A percentile compares a stretch with the other conserved stretches of the same genome.
phyloP scores from a whole-genome alignment of 768 basidiomycete species.

The Cystofilobasidium macerans region DNA sequence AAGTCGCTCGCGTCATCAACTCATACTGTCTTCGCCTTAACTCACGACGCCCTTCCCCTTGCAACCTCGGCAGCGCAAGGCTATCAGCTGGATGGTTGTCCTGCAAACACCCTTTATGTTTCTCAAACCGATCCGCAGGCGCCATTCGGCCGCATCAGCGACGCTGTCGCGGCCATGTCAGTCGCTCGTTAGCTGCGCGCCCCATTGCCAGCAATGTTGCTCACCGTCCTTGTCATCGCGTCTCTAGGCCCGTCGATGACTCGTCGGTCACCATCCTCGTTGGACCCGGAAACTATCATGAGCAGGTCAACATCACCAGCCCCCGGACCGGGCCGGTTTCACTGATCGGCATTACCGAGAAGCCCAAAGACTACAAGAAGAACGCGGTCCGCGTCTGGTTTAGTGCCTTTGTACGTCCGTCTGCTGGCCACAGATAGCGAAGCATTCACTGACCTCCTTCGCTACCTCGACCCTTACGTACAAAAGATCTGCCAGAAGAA shows the following conservation, averaged over 20 bases:
- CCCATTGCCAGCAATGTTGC: background rate
- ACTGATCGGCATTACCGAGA: conserved; percentile 43
- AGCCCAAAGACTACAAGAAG: background rate
- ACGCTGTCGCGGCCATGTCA: background rate
- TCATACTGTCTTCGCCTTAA: no score
- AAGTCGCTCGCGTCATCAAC: no score
- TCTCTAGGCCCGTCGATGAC: background rate
- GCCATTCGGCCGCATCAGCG: conserved; percentile 17
- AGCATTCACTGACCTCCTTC: no score
- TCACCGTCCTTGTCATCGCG: background rate
- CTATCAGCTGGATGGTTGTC: conserved; percentile 49
- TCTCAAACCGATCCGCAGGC: conserved; percentile 45
- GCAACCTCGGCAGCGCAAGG: no score
- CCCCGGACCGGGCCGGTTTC: conserved; percentile 46
- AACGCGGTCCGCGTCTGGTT: background rate
- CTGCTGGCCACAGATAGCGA: background rate
- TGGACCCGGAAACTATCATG: conserved; percentile 51
- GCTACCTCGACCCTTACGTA: no score
- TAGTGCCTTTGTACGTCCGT: background rate
- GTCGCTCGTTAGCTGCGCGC: background rate
- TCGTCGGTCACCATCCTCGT: conserved; percentile 46
- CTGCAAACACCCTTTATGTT: conserved; percentile 52
- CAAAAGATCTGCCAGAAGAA: no score
- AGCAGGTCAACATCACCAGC: conserved; percentile 48
- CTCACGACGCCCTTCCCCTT: no score